Percentiles rank a stretch among this genome's conserved stretches.
Evolutionary conservation across 768 basidiomycete species (phyloP).

Genomic region (Pleurotus sapidus): DNA sequence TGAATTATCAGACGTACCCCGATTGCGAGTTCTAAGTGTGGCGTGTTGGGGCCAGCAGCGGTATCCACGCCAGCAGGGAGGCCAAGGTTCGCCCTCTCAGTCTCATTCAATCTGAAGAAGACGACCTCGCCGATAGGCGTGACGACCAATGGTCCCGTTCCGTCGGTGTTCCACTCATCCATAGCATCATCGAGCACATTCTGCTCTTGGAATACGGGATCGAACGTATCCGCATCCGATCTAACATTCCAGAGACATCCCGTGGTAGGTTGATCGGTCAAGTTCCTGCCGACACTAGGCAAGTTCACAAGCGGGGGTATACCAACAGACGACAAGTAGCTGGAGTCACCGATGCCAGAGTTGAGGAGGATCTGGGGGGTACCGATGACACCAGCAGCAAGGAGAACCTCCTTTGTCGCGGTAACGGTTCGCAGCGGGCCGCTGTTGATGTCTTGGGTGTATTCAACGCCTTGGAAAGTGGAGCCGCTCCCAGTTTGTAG

Average conservation of each 20-base stretch:
- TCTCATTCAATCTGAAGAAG: constrained; percentile 13
- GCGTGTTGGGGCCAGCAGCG: constrained; percentile 28
- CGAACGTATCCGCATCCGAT: constrained; percentile 12
- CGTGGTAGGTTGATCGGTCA: constrained; percentile 18
- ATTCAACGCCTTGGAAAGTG: constrained; percentile 16
- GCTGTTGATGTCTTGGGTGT: constrained; percentile 5
- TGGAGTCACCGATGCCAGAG: constrained; percentile 22
- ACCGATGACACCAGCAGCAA: constrained; percentile 26
- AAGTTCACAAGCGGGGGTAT: constrained; percentile 14
- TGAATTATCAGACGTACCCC: constrained; percentile 17
- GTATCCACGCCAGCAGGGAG: constrained; percentile 26
- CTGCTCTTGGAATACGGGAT: constrained; percentile 15
- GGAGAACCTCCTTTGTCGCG: constrained; percentile 21
- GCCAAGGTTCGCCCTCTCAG: constrained; percentile 13
- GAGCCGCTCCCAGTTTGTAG: neutral
- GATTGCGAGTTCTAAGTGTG: constrained; percentile 33
- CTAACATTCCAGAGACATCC: neutral
- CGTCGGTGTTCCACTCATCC: constrained; percentile 9
- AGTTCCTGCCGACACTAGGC: constrained; percentile 24
- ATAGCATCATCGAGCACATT: constrained; percentile 6
- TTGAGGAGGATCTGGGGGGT: constrained; percentile 21
- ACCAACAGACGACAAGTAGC: constrained; percentile 5
- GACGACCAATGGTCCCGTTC: constrained; percentile 14
- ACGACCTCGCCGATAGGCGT: neutral
- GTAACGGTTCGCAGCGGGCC: neutral